phyloP scores from a whole-genome alignment of 768 basidiomycete species.

The Auriscalpium orientale region DNA sequence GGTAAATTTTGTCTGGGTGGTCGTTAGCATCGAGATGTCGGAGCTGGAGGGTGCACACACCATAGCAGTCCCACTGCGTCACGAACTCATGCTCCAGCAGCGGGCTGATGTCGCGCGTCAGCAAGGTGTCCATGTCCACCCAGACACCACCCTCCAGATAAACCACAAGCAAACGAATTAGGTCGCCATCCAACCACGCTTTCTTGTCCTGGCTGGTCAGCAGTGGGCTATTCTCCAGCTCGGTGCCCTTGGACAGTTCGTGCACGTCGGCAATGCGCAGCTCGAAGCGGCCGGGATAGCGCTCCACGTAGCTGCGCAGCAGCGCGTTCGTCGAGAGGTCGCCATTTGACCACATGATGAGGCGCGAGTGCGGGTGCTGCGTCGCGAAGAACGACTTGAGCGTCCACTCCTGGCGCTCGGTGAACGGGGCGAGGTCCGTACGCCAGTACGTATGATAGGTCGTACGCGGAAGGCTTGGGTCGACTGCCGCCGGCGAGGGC shows the following conservation, averaged over 20 bases:
- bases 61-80: conserved; percentile 98
- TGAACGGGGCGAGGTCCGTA: conserved; percentile 77
- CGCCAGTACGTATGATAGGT: conserved; percentile 95
- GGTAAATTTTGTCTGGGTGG: conserved; percentile 12
- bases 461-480: conserved; percentile 36
- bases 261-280: conserved; percentile 63
- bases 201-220: conserved; percentile 48
- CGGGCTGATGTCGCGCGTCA: conserved; percentile 82
- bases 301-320: conserved; percentile 48
- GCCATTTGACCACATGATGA: conserved; percentile 92
- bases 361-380: conserved; percentile 55
- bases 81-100: conserved; percentile 93
- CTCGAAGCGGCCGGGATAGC: conserved; percentile 66
- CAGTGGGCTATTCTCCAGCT: conserved; percentile 57
- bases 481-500: neutral
- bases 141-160: conserved; percentile 92
- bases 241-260: conserved; percentile 65
- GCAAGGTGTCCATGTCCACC: conserved; percentile 95
- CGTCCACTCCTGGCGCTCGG: conserved; percentile 79
- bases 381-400: conserved; percentile 93
- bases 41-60: conserved; percentile 28
- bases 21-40: neutral
- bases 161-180: conserved; percentile 78
- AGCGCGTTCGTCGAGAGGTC: conserved; percentile 51
- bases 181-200: conserved; percentile 94